These are phyloP conservation scores for Ophiostoma himal-ulmi DNA, from an alignment of 2,329 filamentous ascomycete species.

Conservation along the genomic window DNA sequence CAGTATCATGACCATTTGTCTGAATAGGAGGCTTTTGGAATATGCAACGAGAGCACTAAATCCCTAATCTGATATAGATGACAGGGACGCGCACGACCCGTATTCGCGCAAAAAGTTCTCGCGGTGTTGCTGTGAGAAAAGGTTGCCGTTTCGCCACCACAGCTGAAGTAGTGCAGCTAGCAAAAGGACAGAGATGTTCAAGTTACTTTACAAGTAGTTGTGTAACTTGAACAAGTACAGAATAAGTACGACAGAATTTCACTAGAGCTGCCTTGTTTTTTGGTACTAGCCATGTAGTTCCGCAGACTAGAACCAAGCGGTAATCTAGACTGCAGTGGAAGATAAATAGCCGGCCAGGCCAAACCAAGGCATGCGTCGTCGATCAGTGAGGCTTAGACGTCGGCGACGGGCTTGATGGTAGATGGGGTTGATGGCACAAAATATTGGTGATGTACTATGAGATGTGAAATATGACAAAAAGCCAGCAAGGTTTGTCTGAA, in stretches of 20 bases:
- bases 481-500: background rate
- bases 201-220: too few species aligned
- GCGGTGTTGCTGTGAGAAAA: background rate
- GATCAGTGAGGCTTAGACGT: slow-evolving; percentile 15
- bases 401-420: background rate
- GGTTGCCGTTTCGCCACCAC: background rate
- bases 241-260: too few species aligned
- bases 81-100: background rate
- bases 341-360: background rate
- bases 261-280: slow-evolving; percentile 4
- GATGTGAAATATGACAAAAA: background rate
- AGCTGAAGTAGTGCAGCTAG: background rate
- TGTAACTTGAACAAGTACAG: too few species aligned
- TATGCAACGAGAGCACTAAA: background rate
- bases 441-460: background rate
- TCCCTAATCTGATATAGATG: background rate
- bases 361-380: background rate
- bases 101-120: background rate
- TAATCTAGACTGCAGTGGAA: background rate
- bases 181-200: background rate
- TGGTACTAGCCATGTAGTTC: background rate
- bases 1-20: background rate
- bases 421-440: too few species aligned
- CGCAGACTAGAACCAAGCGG: background rate
- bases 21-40: background rate